A percentile compares a stretch with the other conserved stretches of the same genome.
Evolutionary conservation across 768 basidiomycete genomes (phyloP).

Genomic region (Leccinum longicurvipes): DNA sequence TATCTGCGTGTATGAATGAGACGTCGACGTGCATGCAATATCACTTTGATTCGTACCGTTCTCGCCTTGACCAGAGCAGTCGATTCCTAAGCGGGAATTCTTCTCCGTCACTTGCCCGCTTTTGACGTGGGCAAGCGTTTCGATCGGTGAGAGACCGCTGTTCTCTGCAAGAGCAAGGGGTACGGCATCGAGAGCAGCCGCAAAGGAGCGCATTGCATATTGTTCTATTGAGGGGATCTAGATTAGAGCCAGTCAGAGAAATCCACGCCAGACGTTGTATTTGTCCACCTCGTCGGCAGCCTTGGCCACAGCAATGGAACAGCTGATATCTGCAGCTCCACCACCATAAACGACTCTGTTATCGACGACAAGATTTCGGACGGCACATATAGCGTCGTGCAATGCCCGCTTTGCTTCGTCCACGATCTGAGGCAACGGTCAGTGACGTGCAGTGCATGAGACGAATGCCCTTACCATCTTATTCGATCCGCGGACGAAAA

Average conservation of each 20-base stretch:
- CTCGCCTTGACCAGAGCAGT: constrained; percentile 81
- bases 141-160: constrained; percentile 93
- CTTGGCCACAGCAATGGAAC: constrained; percentile 87
- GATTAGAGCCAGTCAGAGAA: background rate
- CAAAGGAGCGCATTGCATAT: constrained; percentile 99
- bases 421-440: constrained; percentile 66
- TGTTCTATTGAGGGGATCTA: constrained; percentile 97
- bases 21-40: background rate
- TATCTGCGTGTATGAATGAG: constrained; percentile 53
- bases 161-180: constrained; percentile 98
- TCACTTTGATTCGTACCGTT: constrained; percentile 57
- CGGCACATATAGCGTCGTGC: constrained; percentile 96
- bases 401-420: constrained; percentile 98
- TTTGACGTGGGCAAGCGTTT: constrained; percentile 94
- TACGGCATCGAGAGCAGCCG: constrained; percentile 91
- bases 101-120: constrained; percentile 86
- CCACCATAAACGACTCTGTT: constrained; percentile 98
- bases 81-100: constrained; percentile 86
- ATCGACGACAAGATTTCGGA: constrained; percentile 92
- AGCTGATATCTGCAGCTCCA: constrained; percentile 96
- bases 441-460: background rate
- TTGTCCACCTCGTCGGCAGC: constrained; percentile 83
- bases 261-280: background rate
- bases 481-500: constrained; percentile 96
- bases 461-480: constrained; percentile 78